Evolutionary conservation across 2,329 filamentous ascomycete species (phyloP).

Genomic region (Neofusicoccum cordaticola): DNA sequence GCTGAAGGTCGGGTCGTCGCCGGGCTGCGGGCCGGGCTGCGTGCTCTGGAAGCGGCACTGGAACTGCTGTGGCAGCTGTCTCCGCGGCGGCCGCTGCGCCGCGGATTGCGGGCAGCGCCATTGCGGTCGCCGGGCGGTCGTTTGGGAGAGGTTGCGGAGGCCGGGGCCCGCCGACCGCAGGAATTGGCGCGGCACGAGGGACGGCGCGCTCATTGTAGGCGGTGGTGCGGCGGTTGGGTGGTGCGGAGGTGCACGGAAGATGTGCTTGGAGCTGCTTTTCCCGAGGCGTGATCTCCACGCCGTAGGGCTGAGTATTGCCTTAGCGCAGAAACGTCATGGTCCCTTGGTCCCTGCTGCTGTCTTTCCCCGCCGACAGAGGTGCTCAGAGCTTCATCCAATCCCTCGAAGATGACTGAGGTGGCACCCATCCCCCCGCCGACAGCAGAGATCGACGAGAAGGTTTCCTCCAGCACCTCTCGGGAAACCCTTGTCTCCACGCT

Average conservation of each 20-base stretch:
- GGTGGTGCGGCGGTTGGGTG: not conserved
- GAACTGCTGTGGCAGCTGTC: not conserved
- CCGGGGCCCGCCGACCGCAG: not conserved
- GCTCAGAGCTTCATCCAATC: not conserved
- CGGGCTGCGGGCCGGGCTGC: slow-evolving; percentile 49
- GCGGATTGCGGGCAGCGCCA: slow-evolving; percentile 17
- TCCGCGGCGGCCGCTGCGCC: not conserved
- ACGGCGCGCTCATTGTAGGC: not conserved
- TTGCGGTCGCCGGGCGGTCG: not conserved
- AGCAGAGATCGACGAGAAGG: not conserved
- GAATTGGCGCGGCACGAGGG: slow-evolving; percentile 1
- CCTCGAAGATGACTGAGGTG: not conserved
- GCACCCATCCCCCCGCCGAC: not conserved
- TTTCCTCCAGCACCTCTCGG: not conserved
- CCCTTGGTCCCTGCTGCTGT: not conserved
- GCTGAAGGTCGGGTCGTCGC: slow-evolving; percentile 74
- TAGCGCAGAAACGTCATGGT: slow-evolving; percentile 3
- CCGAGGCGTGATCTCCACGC: slow-evolving; percentile 1
- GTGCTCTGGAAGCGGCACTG: slow-evolving; percentile 20
- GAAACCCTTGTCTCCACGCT: slow-evolving; percentile 45
- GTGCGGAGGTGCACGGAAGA: not conserved
- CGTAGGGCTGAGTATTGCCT: slow-evolving; percentile 10
- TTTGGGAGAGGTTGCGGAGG: not conserved
- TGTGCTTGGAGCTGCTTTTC: not conserved
- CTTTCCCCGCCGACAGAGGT: not conserved